Base-by-base conservation (phyloP, 2,329 filamentous ascomycete species). In the Apiospora malaysiana region DNA sequence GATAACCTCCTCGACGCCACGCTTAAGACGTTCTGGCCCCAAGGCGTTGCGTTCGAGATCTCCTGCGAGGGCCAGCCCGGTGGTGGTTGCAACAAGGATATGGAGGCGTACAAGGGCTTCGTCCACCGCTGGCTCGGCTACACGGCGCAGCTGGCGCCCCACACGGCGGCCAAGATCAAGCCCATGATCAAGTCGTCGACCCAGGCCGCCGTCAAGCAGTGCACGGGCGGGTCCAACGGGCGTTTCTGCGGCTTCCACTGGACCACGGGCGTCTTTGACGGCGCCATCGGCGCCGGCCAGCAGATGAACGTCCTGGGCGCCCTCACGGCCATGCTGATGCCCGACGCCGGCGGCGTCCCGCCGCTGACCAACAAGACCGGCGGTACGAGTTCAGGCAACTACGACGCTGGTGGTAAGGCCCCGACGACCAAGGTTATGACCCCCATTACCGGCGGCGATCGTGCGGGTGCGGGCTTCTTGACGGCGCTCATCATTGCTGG, bases 21-120 rank as follows among this genome's bases (percentile, higher is more conserved):
- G 1, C 72, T 87, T 23, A 76, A 81, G n/a, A 80, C 83, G 72
- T 90, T 90, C 80, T 89, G 89, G 81, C 83, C 84, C 56, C 80
- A 88, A 18, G 85, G 85, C 56, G 84, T 92, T 74, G 89, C 92
- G 75, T 89, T 83, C 70, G 93, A 95, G 79, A 81, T 88, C 2
- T 84, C 89, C 16, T 95, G 93, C 81, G 92, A 94, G 75, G 47
- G 46, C n/a, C 21, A 37, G 4, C 82, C 85, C 2, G 81, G 77
- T 27, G 86, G 82, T 25, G 56, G 56, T 23, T 95, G 93, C 83
- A 91, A 91, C 71, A 85, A 88, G 66, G 93, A 95, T 76, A 92
- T 94, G 85, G 81, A 89, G 72, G 89, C 89, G 1, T 94, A 92
- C 87, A 93, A 93, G 81, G 91, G 91, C 49, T 90, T 91, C 71